Evolutionary conservation across 805 yeast genomes (phyloP), one percentile per base, ranked within the genome.

Genomic region (Wickerhamiella alocasiicola): DNA sequence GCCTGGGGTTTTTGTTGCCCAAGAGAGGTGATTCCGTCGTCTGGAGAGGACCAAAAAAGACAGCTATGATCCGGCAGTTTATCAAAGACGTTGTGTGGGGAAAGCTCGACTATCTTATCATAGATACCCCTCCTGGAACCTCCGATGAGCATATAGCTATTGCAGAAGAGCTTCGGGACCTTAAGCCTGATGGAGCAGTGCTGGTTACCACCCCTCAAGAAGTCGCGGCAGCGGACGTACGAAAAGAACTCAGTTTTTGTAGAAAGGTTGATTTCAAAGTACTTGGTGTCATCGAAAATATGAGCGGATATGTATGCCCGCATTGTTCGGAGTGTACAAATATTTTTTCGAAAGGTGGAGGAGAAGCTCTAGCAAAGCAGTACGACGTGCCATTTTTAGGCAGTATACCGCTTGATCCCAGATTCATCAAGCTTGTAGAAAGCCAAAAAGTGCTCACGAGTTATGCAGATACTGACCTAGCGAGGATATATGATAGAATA

Each of bases 41-140:
- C 7, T 91, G 99, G 99, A 68, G 97, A 55, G 99, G 99, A 0
- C 98, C 99, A 2, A 85, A 88, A 61, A 91, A 93, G 56, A 87
- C 96, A 0, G 95, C 96, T 11, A 91, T 91, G 97, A 81, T 91
- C 27, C 72, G 87, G 46, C 99, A 91, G 62, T 88, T 91, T 55
- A 65, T 93, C 31, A 72, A 74, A 46, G 97, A 91, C 56, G 95
- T 88, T 2, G 72, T 73, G 21, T 91, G 99, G 99, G 95, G 84
- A 0, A 71, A 68, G 15, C 64, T 70, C 20, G 74, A 83, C 42
- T 88, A 81, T 55, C 61, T 88, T 42, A 62, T 91, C 24, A 85
- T 91, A 5, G 99, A 91, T 57, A 91, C 99, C 0, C 99, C 99
- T 1, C 99, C 99, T 0, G 99, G 99, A 0, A 91, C 99, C 0